Base-by-base conservation (phyloP, 768 basidiomycete genomes). In the Pulveroboletus frians region DNA sequence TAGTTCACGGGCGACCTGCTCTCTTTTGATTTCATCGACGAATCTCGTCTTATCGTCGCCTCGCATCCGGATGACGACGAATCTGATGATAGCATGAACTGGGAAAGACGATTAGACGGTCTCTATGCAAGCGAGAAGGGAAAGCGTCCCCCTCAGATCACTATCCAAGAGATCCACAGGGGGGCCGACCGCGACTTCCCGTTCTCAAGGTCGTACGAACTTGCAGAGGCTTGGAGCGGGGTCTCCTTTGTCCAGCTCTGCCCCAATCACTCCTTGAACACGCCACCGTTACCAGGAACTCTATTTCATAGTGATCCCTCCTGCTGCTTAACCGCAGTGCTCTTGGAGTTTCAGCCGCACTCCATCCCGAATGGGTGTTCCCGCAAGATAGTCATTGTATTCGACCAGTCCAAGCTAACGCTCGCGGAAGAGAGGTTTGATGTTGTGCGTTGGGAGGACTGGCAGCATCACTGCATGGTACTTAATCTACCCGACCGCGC, bases 241-340 rank as follows among this genome's bases (percentile, higher is more conserved):
- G 49, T 66, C 35, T 74, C 73, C 13, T 64, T 63, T 26, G 66
- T 83, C 54, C 73, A 70, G 30, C 76, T 83, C 53, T 69, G 71
- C 41, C 72, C 72, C 1, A 81, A 83, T 52, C 67, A 66, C 11
- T 71, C 76, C 34, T 68, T 74, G 8, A 69, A 76, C 23, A 49
- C 67, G 26, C 46, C 60, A 4, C 62, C 71, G 2, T 63, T 70
- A 26, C 58, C 74, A 3, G 73, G 65, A 39, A 76, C 79, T 8
- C 62, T 83, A n/a, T 84, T 84, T 59, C 78, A 77, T 51, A 69
- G 73, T 31, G 80, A 83, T 54, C 78, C 81, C 8, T 68, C 72
- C 30, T 69, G 70, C 48, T 75, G 80, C 29, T 60, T 81, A 47
- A 69, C 78, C 17, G 71, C 76, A 39, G 47, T 68, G 35, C 54